Evolutionary conservation across 768 basidiomycete species (phyloP).

Genomic region (Lactifluus echinatus): DNA sequence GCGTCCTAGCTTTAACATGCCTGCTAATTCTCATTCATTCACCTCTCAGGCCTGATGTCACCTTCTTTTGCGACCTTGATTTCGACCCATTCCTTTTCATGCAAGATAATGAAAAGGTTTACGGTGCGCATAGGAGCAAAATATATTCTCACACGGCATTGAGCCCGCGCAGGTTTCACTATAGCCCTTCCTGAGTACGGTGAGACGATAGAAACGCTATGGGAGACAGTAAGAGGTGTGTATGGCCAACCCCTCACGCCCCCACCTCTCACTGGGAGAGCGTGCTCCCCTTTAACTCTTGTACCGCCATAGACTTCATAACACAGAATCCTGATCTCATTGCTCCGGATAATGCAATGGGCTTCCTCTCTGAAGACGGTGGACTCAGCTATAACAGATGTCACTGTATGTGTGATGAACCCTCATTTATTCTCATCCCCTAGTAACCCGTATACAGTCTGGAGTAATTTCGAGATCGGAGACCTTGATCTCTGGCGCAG

Average conservation of each 20-base stretch:
- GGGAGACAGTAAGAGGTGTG: constrained; percentile 58
- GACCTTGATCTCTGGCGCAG: constrained; percentile 48
- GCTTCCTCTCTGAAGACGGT: constrained; percentile 47
- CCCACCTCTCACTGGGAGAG: neutral
- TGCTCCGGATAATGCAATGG: constrained; percentile 42
- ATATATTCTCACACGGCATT: neutral
- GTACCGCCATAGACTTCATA: constrained; percentile 37
- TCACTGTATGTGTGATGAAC: constrained; percentile 32
- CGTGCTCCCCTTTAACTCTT: neutral
- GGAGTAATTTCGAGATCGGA: constrained; percentile 61
- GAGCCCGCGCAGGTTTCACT: constrained; percentile 45
- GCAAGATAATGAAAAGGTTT: constrained; percentile 47
- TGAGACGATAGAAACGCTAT: constrained; percentile 67
- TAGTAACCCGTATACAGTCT: constrained; percentile 32
- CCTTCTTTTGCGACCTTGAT: constrained; percentile 49
- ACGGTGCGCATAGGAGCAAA: constrained; percentile 31
- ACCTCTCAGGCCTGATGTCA: constrained; percentile 40
- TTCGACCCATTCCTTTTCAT: constrained; percentile 52
- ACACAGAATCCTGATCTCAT: constrained; percentile 39
- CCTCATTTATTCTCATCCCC: neutral
- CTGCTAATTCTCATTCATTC: neutral
- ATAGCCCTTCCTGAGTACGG: constrained; percentile 68
- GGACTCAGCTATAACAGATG: constrained; percentile 52
- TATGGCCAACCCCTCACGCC: too few species aligned
- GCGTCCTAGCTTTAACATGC: neutral